phyloP scores from a whole-genome alignment of 2,329 filamentous ascomycete genomes.

The Calonectria ilicicola region DNA sequence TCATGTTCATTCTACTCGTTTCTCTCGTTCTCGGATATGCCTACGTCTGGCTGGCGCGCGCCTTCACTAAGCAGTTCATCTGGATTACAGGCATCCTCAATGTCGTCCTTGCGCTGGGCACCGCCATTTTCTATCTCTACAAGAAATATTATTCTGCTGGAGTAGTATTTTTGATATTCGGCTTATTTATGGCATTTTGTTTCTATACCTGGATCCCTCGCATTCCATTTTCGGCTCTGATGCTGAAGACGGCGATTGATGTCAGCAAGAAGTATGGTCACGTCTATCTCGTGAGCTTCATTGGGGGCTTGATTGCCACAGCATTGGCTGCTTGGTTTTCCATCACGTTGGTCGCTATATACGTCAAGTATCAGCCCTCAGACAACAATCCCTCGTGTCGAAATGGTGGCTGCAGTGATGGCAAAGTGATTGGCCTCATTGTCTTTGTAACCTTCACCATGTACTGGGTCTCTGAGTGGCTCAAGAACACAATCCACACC shows the following conservation, averaged over 20 bases:
- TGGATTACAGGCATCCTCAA: conserved; percentile 94
- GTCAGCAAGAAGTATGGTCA: conserved; percentile 87
- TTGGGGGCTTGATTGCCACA: conserved; percentile 82
- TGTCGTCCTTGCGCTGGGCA: conserved; percentile 85
- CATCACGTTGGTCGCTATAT: conserved; percentile 87
- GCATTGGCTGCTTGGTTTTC: conserved; percentile 88
- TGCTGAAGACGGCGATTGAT: conserved; percentile 88
- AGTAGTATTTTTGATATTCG: conserved; percentile 87
- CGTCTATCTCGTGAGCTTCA: conserved; percentile 85
- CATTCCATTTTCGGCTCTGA: conserved; percentile 91
- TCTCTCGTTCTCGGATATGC: conserved; percentile 80
- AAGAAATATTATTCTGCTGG: conserved; percentile 83
- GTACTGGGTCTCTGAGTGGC: conserved; percentile 94
- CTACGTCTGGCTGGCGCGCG: conserved; percentile 81
- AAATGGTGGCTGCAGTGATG: conserved; percentile 75
- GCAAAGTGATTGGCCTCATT: conserved; percentile 84
- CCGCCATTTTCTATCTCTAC: conserved; percentile 86
- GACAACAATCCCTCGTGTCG: conserved; percentile 64
- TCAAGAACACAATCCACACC: conserved; percentile 94
- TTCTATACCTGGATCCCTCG: conserved; percentile 91
- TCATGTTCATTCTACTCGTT: conserved; percentile 80
- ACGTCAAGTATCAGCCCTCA: conserved; percentile 82
- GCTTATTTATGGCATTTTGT: conserved; percentile 79
- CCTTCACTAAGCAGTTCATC: conserved; percentile 90
- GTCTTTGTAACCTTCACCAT: conserved; percentile 91